Conservation (phyloP, 2,329 filamentous ascomycete genomes). For the Diaporthe aspalathi region DNA sequence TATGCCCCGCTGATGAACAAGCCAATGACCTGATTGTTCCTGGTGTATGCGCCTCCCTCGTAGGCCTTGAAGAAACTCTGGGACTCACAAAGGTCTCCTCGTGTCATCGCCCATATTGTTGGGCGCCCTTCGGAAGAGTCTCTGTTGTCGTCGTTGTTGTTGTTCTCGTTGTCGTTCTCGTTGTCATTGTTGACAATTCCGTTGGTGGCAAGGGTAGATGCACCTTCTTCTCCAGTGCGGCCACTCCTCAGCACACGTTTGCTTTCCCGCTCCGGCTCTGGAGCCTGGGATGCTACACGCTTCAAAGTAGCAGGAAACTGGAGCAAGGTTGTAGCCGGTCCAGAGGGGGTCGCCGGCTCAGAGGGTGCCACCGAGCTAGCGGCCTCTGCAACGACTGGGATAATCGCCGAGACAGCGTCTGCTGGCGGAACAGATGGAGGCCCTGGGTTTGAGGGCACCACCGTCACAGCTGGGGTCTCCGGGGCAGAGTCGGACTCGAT, state of each 20-base stretch:
- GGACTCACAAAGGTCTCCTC: slow-evolving; percentile 72
- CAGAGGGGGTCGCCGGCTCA: background rate
- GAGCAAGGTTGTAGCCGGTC: background rate
- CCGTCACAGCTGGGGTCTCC: background rate
- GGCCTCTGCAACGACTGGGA: too few species aligned
- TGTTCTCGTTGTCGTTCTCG: too few species aligned
- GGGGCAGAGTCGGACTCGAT: background rate
- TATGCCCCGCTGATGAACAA: slow-evolving; percentile 68
- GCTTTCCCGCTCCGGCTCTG: background rate
- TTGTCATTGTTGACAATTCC: too few species aligned
- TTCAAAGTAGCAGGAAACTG: background rate
- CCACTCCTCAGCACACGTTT: background rate
- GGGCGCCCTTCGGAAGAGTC: slow-evolving; percentile 46
- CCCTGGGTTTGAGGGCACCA: background rate
- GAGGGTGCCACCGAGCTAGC: background rate
- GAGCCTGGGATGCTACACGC: background rate
- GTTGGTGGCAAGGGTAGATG: background rate
- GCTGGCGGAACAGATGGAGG: background rate
- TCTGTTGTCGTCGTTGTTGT: too few species aligned
- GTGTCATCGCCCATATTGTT: slow-evolving; percentile 65
- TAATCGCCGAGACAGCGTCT: too few species aligned
- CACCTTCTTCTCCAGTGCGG: background rate
- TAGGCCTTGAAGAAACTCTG: slow-evolving; percentile 71
- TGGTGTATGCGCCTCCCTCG: slow-evolving; percentile 69
- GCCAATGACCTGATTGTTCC: slow-evolving; percentile 60